phyloP scores from a whole-genome alignment of 306 rosid species.

The Trifolium repens region DNA sequence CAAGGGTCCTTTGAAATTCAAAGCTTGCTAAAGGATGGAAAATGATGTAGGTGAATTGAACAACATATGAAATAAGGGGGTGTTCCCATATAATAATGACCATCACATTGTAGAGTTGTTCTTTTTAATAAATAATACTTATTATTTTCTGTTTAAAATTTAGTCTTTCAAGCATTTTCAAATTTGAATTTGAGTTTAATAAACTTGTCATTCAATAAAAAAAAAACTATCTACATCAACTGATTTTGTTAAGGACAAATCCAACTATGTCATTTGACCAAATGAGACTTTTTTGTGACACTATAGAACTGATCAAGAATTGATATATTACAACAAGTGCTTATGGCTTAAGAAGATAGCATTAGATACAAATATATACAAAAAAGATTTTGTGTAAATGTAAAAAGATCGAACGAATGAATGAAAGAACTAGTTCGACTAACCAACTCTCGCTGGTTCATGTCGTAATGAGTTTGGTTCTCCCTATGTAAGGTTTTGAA shows the following conservation, averaged over 20 bases:
- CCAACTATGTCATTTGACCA: background rate
- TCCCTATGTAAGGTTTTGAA: background rate
- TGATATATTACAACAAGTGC: background rate
- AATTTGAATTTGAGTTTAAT: no score
- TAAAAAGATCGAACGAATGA: conserved; percentile 38
- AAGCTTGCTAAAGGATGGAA: background rate
- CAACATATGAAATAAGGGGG: background rate
- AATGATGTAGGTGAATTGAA: no score
- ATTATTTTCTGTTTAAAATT: no score
- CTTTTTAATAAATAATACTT: no score
- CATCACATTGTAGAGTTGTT: background rate
- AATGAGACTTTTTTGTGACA: no score
- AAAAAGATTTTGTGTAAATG: background rate
- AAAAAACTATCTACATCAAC: no score
- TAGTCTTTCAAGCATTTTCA: background rate
- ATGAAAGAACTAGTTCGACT: conserved; percentile 33
- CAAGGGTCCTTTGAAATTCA: conserved; percentile 9
- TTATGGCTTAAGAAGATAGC: conserved; percentile 25
- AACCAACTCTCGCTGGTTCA: background rate
- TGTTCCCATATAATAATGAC: background rate
- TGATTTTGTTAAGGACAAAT: background rate
- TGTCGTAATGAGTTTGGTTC: background rate
- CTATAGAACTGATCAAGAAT: background rate
- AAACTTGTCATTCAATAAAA: no score
- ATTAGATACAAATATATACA: background rate